These are phyloP conservation scores for Colletotrichum scovillei DNA, from an alignment of 2,329 filamentous ascomycete species.

Conservation along the genomic window DNA sequence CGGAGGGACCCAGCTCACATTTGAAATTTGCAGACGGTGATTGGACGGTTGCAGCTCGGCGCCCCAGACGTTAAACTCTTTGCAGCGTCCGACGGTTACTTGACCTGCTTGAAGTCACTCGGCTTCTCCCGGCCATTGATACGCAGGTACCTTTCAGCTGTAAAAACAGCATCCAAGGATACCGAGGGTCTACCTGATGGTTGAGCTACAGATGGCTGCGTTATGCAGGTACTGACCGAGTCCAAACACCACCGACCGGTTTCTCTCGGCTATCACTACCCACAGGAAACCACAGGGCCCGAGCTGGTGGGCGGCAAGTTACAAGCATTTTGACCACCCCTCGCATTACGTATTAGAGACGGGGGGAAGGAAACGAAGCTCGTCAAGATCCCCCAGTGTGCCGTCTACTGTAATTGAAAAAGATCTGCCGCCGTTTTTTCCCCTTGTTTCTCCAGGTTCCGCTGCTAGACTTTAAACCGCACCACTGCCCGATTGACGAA, in stretches of 20 bases:
- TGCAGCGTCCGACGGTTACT: constrained; percentile 3
- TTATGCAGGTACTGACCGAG: constrained; percentile 9
- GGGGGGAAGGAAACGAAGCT: neutral
- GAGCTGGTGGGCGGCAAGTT: constrained; percentile 26
- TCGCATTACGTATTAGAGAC: constrained; percentile 31
- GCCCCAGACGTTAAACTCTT: constrained; percentile 11
- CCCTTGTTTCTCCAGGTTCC: neutral
- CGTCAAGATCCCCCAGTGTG: neutral
- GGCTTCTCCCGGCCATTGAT: constrained; percentile 20
- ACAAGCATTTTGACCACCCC: constrained; percentile 2
- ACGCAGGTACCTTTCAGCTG: constrained; percentile 35
- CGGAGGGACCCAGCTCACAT: constrained; percentile 10
- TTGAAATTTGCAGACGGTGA: constrained; percentile 30
- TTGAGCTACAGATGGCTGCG: accelerated
- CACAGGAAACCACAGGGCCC: constrained; percentile 29
- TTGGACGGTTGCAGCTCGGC: neutral
- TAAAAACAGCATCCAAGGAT: constrained; percentile 9
- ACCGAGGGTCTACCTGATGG: neutral
- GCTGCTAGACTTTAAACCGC: neutral
- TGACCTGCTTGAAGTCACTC: neutral
- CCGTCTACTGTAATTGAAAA: neutral
- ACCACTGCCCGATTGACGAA: constrained; percentile 10
- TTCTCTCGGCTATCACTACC: constrained; percentile 37
- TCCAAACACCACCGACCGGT: constrained; percentile 15
- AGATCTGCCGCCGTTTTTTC: constrained; percentile 6